Conservation (phyloP, 768 basidiomycete genomes). For the Tephrocybe sp. region DNA sequence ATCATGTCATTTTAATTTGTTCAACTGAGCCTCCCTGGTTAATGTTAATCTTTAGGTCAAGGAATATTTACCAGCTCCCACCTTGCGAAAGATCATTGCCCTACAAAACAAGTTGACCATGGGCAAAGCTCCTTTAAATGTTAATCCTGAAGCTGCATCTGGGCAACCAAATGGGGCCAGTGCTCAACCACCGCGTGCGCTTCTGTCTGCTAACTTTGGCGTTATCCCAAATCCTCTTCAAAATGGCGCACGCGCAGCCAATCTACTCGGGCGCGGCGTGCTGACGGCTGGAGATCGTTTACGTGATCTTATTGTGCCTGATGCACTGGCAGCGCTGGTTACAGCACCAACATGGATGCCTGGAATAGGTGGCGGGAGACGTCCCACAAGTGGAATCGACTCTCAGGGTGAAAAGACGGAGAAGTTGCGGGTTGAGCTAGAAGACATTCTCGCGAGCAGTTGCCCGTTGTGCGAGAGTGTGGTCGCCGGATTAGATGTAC, state of each 20-base stretch:
- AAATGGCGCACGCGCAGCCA: constrained; percentile 63
- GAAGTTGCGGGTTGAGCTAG: constrained; percentile 78
- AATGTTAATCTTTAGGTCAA: constrained; percentile 62
- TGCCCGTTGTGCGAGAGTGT: constrained; percentile 95
- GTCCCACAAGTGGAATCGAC: constrained; percentile 47
- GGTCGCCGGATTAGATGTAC: constrained; percentile 79
- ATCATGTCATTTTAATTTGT: background rate
- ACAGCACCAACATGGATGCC: constrained; percentile 78
- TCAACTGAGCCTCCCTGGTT: constrained; percentile 10
- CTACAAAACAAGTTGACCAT: constrained; percentile 84
- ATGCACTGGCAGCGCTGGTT: constrained; percentile 84
- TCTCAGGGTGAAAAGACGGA: constrained; percentile 63
- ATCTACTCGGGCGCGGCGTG: constrained; percentile 72
- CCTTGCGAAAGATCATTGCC: constrained; percentile 80
- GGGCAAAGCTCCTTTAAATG: constrained; percentile 28
- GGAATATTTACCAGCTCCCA: constrained; percentile 80
- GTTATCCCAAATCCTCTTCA: constrained; percentile 50
- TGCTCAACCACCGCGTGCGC: constrained; percentile 43
- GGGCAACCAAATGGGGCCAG: constrained; percentile 29
- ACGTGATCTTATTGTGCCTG: constrained; percentile 90
- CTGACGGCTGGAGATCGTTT: constrained; percentile 87
- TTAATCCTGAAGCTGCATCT: constrained; percentile 12
- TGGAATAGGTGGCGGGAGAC: constrained; percentile 54
- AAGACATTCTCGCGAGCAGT: constrained; percentile 82
- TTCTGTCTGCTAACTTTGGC: constrained; percentile 75